These are phyloP conservation scores for Gracilaria gracilis DNA, from an alignment of 23 red algal species.

Conservation along the genomic window DNA sequence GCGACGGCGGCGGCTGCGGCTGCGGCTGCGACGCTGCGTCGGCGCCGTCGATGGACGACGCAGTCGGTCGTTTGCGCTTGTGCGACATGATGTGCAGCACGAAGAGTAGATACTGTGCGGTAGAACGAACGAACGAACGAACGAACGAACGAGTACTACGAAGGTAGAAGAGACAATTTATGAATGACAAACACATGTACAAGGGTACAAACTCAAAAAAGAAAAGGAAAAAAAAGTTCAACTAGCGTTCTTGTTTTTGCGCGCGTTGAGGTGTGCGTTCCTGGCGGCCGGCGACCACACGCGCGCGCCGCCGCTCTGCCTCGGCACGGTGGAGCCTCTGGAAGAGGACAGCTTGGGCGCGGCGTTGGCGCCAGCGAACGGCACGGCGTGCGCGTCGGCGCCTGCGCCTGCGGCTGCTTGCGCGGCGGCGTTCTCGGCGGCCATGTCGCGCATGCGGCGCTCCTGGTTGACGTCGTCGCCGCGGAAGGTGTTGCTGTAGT, in stretches of 20 bases:
- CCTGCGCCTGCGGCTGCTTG: not conserved
- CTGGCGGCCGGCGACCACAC: slow-evolving; percentile 25
- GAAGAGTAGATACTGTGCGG: no score
- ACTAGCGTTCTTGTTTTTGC: not conserved
- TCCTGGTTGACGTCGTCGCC: slow-evolving; percentile 1
- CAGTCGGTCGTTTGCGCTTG: no score
- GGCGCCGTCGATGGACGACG: no score
- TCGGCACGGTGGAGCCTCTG: slow-evolving; percentile 8
- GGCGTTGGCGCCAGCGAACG: not conserved
- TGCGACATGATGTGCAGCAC: not conserved
- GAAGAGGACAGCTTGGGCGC: not conserved
- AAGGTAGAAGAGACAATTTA: not conserved
- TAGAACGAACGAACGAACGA: no score
- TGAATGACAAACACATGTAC: no score
- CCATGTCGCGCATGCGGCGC: slow-evolving; percentile 15
- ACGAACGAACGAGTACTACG: no score
- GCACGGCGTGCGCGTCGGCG: not conserved
- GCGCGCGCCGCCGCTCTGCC: not conserved
- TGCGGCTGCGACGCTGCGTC: not conserved
- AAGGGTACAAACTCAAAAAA: not conserved
- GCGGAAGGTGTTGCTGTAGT: slow-evolving; percentile 13
- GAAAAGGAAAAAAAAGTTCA: not conserved
- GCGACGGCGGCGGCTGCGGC: not conserved
- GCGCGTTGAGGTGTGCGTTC: not conserved
- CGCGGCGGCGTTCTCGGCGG: not conserved